Evolutionary conservation across 202 grass and related monocot species (phyloP).

Genomic region (Cymbopogon flexuosus): DNA sequence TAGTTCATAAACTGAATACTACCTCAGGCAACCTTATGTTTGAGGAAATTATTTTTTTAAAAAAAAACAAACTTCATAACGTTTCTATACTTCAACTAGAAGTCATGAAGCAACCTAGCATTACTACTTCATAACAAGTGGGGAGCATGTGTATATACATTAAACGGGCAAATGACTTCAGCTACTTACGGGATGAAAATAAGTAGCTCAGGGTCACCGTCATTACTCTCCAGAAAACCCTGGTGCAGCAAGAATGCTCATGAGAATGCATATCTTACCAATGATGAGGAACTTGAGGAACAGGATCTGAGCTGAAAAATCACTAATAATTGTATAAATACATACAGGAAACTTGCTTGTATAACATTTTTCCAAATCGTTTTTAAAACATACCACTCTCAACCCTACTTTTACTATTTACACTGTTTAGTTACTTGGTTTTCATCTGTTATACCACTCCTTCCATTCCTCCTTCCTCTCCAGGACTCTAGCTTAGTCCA

Average conservation of each 20-base stretch:
- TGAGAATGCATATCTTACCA: conserved; percentile 23
- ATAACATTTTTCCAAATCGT: background rate
- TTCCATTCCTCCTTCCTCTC: background rate
- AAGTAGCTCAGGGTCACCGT: conserved; percentile 88
- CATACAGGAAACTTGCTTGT: background rate
- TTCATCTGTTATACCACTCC: background rate
- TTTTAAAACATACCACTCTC: background rate
- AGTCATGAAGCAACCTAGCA: conserved; percentile 2
- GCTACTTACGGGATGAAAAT: conserved; percentile 97
- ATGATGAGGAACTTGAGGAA: conserved; percentile 20
- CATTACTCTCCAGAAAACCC: conserved; percentile 95
- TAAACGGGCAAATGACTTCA: conserved; percentile 25
- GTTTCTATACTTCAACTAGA: background rate
- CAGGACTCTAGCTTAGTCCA: background rate
- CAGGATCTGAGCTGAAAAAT: background rate
- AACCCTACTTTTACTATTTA: background rate
- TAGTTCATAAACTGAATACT: background rate
- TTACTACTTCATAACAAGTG: background rate
- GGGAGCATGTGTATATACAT: background rate
- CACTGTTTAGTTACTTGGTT: background rate
- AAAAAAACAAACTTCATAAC: background rate
- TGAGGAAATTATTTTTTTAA: background rate
- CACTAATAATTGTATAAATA: background rate
- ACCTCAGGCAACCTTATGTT: background rate
- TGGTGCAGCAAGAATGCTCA: conserved; percentile 50